Evolutionary conservation across 805 yeast genomes (phyloP), one percentile per base, ranked within the genome.

Genomic region (Monosporozyma unispora): DNA sequence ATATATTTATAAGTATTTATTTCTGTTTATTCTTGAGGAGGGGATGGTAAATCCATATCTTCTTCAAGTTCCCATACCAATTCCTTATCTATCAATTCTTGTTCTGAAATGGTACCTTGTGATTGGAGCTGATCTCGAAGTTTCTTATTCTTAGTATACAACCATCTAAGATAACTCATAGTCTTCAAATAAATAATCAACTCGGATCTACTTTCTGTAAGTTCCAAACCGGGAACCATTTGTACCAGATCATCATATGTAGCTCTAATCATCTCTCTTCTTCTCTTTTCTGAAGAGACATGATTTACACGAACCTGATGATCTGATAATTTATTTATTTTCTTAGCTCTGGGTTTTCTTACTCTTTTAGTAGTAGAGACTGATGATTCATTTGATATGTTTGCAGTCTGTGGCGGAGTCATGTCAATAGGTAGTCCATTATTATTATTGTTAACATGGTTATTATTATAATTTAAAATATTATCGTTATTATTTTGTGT

Each of bases 261-360:
- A 9, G 81, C 77, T 43, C 97, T 72, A 21, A 91, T 87, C 40
- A 90, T 87, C 55, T 82, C 87, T 53, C 98, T 73, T 58, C 98
- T 73, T 60, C 84, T 85, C 63, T 88, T 90, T 62, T 90, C 98
- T 0, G 90, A 82, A 4, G 86, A 86, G 7, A 87, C 84, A 59
- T 86, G 95, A 56, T 83, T 86, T 4, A 82, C 82, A 80, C 65
- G 57, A 54, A 63, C 67, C 49, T 70, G 68, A 37, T 64, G 70
- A 2, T 66, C 67, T 1, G 68, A 58, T 39, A 70, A 54, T 22
- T 48, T 51, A 29, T 48, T 52, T 2, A 40, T 38, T 22, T 49
- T 52, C 22, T 48, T 50, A 4, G 52, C 43, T 16, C 53, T 44
- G 14, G 54, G 50, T 44, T 48, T 53, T 31, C 53, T 52, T 7